Conservation (phyloP, 2,329 filamentous ascomycete genomes). For the Apiospora aurea region DNA sequence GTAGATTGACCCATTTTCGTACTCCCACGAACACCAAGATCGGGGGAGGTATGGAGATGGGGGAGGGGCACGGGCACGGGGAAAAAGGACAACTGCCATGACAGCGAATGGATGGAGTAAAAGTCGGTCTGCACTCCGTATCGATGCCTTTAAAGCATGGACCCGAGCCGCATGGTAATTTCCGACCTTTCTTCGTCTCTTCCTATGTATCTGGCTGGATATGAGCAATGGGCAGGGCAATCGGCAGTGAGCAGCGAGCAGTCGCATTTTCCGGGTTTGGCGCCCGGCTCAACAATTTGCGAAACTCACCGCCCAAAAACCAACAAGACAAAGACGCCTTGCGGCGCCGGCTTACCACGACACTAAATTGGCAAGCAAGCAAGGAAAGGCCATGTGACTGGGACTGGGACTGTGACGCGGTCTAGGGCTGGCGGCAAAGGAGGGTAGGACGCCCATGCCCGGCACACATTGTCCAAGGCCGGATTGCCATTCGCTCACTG, state of each 20-base stretch:
- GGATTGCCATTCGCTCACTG: background rate
- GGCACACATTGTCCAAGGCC: background rate
- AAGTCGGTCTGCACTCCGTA: background rate
- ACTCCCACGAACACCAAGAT: background rate
- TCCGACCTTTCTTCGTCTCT: background rate
- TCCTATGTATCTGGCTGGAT: background rate
- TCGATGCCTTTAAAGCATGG: background rate
- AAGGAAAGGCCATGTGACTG: background rate
- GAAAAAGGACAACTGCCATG: background rate
- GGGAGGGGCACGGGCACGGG: background rate
- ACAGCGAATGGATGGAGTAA: background rate
- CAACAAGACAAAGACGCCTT: slow-evolving; percentile 2
- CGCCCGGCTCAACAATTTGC: slow-evolving; percentile 8
- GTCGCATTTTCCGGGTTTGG: slow-evolving; percentile 1
- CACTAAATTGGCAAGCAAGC: slow-evolving; percentile 8
- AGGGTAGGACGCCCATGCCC: background rate
- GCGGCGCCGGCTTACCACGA: background rate
- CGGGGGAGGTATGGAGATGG: background rate
- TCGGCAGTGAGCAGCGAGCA: background rate
- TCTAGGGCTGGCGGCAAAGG: slow-evolving; percentile 3
- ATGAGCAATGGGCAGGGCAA: background rate
- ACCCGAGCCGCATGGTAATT: background rate
- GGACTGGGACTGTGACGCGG: background rate
- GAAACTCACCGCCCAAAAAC: slow-evolving; percentile 9
- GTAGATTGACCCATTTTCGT: background rate